Evolutionary conservation across 495 filamentous ascomycete genomes (phyloP).

Genomic region (Neurospora sp.): DNA sequence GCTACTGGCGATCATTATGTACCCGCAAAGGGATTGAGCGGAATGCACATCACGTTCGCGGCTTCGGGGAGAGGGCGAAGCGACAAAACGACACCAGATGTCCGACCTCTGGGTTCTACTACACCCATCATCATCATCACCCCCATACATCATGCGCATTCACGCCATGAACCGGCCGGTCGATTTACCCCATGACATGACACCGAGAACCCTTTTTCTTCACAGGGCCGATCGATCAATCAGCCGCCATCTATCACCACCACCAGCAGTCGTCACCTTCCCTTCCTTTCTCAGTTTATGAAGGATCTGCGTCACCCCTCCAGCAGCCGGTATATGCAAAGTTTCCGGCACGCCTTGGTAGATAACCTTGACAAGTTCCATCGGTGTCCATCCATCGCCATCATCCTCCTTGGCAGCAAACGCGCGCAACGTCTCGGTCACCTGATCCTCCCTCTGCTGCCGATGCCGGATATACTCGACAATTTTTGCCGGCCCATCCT

Average conservation of each 20-base stretch:
- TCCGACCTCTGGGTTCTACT: background rate
- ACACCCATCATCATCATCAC: background rate
- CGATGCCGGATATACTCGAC: constrained; percentile 77
- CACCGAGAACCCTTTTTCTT: background rate
- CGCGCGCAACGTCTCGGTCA: constrained; percentile 54
- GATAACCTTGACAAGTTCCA: constrained; percentile 77
- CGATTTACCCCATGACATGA: background rate
- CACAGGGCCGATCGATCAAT: constrained; percentile 34
- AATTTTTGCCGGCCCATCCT: constrained; percentile 54
- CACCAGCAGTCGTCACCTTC: constrained; percentile 35
- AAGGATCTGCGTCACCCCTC: constrained; percentile 58
- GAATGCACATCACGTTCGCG: background rate
- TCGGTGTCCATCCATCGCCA: constrained; percentile 55
- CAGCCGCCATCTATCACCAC: constrained; percentile 44
- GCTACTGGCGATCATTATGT: background rate
- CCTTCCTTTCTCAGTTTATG: constrained; percentile 60
- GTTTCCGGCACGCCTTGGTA: constrained; percentile 69
- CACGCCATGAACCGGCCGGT: background rate
- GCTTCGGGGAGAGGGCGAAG: background rate
- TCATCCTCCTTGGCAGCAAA: constrained; percentile 21
- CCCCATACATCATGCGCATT: background rate
- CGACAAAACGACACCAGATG: background rate
- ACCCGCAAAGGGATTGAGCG: background rate
- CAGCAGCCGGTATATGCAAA: constrained; percentile 62
- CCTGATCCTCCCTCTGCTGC: constrained; percentile 67